These are phyloP conservation scores for Zygoascus biomembranicola DNA, from an alignment of 805 yeast species.

Conservation along the genomic window DNA sequence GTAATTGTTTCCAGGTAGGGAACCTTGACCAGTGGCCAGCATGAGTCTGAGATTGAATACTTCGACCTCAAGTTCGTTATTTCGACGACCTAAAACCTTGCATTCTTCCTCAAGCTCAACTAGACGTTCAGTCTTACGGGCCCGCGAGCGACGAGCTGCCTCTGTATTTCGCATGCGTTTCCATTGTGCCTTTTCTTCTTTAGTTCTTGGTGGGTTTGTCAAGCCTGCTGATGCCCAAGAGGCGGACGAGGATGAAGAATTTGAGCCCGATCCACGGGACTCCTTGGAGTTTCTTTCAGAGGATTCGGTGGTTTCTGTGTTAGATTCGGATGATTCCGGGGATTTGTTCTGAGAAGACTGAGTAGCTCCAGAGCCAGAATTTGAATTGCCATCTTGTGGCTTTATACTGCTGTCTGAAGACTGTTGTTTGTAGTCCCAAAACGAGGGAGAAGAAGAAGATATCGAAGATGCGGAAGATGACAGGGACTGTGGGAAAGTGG, in stretches of 20 bases:
- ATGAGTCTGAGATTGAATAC: slow-evolving; percentile 12
- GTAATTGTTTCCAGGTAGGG: neutral
- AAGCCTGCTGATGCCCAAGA: neutral
- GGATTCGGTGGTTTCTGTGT: neutral
- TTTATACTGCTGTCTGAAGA: neutral
- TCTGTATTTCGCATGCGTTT: slow-evolving; percentile 83
- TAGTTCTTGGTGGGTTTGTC: neutral
- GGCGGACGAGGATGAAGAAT: neutral
- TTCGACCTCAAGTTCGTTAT: slow-evolving; percentile 16
- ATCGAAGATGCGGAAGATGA: neutral
- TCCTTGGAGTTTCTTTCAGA: neutral
- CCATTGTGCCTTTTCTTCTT: slow-evolving; percentile 43
- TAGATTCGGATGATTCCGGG: neutral
- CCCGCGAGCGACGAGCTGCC: slow-evolving; percentile 89
- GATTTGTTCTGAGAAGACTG: neutral
- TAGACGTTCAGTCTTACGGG: slow-evolving; percentile 91
- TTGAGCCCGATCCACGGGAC: neutral
- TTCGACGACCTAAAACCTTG: slow-evolving; percentile 43
- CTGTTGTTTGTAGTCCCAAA: neutral
- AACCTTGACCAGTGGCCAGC: slow-evolving; percentile 3
- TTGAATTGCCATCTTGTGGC: neutral
- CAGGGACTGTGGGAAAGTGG: neutral
- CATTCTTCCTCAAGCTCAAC: slow-evolving; percentile 73
- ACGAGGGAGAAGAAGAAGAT: neutral
- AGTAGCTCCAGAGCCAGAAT: neutral